Conservation (phyloP, 352 stramenopile genomes). For the Phytophthora ohioensis region DNA sequence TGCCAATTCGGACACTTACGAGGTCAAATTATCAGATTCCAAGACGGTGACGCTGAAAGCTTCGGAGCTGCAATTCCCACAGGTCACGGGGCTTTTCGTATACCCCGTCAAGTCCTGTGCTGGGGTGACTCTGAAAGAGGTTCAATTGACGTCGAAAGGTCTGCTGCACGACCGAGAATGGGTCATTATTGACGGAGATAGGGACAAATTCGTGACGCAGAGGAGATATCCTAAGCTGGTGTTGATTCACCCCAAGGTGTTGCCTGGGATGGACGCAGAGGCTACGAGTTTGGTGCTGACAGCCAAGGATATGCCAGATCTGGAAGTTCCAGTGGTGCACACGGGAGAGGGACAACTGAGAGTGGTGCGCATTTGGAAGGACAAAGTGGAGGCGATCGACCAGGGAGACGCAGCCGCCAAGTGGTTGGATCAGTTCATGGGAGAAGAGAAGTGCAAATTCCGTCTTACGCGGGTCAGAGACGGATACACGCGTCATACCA, state of each 20-base stretch:
- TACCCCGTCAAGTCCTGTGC: conserved; percentile 90
- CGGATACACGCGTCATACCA: conserved; percentile 59
- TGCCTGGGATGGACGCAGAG: conserved; percentile 50
- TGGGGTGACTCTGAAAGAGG: conserved; percentile 59
- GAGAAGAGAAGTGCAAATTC: conserved; percentile 46
- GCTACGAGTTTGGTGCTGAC: conserved; percentile 62
- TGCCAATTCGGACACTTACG: conserved; percentile 35
- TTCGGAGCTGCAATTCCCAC: conserved; percentile 39
- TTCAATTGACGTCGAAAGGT: conserved; percentile 60
- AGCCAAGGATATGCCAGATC: conserved; percentile 63
- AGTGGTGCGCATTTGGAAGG: conserved; percentile 69
- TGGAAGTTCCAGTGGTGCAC: conserved; percentile 63
- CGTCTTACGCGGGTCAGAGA: conserved; percentile 72
- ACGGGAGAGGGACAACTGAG: conserved; percentile 42
- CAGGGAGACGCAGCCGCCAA: conserved; percentile 64
- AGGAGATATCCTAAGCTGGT: conserved; percentile 73
- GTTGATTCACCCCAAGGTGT: conserved; percentile 62
- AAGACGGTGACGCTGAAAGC: conserved; percentile 29
- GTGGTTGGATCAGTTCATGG: conserved; percentile 74
- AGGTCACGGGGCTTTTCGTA: conserved; percentile 63
- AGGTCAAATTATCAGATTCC: conserved; percentile 30
- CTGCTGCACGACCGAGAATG: conserved; percentile 79
- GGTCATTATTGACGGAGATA: conserved; percentile 75
- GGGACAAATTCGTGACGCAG: conserved; percentile 76
- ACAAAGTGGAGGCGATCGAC: conserved; percentile 62